Evolutionary conservation across 2,329 filamentous ascomycete genomes (phyloP), one percentile per base, ranked within the genome.

Genomic region (Huntiella bhutanensis): DNA sequence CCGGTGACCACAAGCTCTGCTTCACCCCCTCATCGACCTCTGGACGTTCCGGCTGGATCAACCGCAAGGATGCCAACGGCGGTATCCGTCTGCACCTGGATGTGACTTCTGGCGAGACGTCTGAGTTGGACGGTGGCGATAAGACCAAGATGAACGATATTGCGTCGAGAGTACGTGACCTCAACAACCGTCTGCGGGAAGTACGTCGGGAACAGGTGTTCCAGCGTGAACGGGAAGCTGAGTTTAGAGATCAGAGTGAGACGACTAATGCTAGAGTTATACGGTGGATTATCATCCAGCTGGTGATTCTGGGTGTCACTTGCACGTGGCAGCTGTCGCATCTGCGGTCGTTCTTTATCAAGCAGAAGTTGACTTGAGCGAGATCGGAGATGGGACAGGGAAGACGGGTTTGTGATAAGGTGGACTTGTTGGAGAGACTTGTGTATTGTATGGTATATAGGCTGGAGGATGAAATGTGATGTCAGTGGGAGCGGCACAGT

Each of bases 251-350:
- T 64, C 91, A 96, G 64, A 95, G 86, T 56, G 91, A 98, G 64
- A 70, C 75, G 37, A 95, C 88, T 53, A 98, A 98, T 64, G 69
- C 77, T 47, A 81, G 88, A 57, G 88, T 96, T 52, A 77, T 96
- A 43, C 79, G 86, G 55, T 98, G 91, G 88, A 88, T 91, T 54
- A 58, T 95, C 53, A 80, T 96, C 54, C 91, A 98, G 64, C 68
- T 96, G 51, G 72, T 77, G 45, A 76, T 96, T 34, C 70, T 98
- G 46, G 83, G 79, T 47, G 70, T 80, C 47, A 94, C 91, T 33
- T 98, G 91, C 65, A 83, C 85, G 51, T 98, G 91, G 91, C 91
- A 98, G 64, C 70, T 98, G 41, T 93, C 86, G 46, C 88, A 98
- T 65, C 73, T 98, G 56, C 75, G 91, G 55, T 82, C 83, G 41